Evolutionary conservation across 441 rosid species (phyloP).

Genomic region (Gossypium gossypioides): DNA sequence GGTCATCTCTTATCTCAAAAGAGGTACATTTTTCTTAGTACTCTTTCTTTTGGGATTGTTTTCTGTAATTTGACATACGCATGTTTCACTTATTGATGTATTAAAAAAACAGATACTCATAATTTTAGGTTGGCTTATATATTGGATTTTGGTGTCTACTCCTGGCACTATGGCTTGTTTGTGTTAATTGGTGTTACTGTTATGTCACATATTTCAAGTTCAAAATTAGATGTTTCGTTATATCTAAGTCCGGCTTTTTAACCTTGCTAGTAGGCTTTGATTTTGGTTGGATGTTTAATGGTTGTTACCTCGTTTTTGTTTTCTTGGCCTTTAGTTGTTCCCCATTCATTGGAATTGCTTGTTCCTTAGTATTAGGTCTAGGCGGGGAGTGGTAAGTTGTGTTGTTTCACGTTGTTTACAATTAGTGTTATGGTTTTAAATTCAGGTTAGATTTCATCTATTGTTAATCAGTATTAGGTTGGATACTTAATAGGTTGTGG

Average conservation of each 20-base stretch:
- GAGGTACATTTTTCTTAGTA: constrained; percentile 31
- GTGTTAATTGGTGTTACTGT: background rate
- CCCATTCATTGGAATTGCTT: background rate
- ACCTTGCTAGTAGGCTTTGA: background rate
- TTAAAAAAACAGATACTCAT: background rate
- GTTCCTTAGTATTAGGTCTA: background rate
- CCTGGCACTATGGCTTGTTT: background rate
- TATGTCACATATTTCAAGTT: background rate
- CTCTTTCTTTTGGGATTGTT: background rate
- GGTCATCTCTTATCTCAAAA: constrained; percentile 27
- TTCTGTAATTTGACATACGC: background rate
- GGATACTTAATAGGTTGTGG: background rate
- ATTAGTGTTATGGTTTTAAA: background rate
- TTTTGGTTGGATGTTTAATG: background rate
- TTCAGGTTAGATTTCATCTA: background rate
- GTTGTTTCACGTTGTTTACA: background rate
- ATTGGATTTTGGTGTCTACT: background rate
- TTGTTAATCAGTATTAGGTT: background rate
- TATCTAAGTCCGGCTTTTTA: background rate
- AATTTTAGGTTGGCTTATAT: background rate
- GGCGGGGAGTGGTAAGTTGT: background rate
- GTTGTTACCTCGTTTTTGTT: background rate
- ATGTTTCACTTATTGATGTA: background rate
- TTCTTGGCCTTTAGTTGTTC: background rate
- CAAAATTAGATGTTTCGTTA: background rate